A percentile compares a stretch with the other conserved stretches of the same genome.
phyloP scores from a whole-genome alignment of 176 grass and related monocot genomes.

The Carex myosuroides region DNA sequence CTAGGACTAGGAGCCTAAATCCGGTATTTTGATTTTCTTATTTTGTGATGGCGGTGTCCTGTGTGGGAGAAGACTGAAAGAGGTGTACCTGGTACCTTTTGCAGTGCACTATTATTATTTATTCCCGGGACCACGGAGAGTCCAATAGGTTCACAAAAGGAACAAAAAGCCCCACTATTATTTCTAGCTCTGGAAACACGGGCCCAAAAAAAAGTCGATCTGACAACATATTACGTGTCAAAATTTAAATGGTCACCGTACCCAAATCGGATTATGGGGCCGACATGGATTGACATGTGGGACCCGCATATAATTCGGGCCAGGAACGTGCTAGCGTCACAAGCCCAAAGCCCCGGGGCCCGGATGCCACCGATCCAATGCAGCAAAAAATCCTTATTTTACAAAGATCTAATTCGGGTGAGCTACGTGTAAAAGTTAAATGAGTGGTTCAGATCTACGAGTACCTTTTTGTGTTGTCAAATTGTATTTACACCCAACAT shows the following conservation, averaged over 20 bases:
- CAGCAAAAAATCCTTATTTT: neutral
- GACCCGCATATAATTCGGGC: neutral
- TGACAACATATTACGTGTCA: constrained; percentile 5
- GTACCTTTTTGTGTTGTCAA: neutral
- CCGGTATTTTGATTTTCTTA: too few relatives aligned
- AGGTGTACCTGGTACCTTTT: neutral
- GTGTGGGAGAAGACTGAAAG: neutral
- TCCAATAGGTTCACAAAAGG: constrained; percentile 1
- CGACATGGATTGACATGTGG: constrained; percentile 9
- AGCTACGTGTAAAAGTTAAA: neutral
- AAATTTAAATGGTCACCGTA: neutral
- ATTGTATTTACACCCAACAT: neutral
- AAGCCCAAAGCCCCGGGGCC: constrained; percentile 2
- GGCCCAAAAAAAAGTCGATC: neutral
- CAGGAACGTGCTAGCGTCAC: neutral
- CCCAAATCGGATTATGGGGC: neutral
- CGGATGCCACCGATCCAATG: neutral
- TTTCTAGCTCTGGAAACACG: neutral
- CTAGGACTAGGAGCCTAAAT: too few relatives aligned
- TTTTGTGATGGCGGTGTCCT: too few relatives aligned
- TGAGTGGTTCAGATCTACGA: neutral
- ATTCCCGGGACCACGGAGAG: neutral
- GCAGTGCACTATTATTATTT: constrained; percentile 5
- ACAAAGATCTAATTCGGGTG: neutral
- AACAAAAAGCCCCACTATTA: neutral